Evolutionary conservation across 202 grass and related monocot species (phyloP).

Genomic region (Sporobolus alterniflorus): DNA sequence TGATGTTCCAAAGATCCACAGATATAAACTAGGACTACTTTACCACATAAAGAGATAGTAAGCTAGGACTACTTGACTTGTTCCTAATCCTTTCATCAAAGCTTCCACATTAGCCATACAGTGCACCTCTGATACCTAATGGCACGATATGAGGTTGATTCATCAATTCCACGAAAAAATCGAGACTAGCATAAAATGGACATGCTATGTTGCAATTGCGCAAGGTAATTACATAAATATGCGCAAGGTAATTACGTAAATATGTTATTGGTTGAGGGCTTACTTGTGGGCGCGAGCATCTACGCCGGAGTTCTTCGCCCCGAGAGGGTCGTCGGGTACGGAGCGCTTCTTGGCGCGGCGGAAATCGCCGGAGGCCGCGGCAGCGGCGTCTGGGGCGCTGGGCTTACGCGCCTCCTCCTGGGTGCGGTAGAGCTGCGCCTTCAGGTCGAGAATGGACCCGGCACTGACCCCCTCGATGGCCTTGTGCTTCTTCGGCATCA

Average conservation of each 20-base stretch:
- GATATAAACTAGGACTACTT: not conserved
- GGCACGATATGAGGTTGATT: not conserved
- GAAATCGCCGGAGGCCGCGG: slow-evolving; percentile 56
- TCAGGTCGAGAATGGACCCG: slow-evolving; percentile 91
- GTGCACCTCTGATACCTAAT: not conserved
- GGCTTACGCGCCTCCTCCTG: slow-evolving; percentile 84
- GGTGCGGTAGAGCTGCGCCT: slow-evolving; percentile 95
- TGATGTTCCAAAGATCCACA: not conserved
- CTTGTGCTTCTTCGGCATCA: slow-evolving; percentile 99
- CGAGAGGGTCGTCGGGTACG: slow-evolving; percentile 50
- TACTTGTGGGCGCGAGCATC: slow-evolving; percentile 78
- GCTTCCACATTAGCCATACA: not conserved
- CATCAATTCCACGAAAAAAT: not conserved
- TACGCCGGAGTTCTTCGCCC: slow-evolving; percentile 88
- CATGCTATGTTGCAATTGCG: not conserved
- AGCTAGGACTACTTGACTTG: not conserved
- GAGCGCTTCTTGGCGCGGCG: slow-evolving; percentile 68
- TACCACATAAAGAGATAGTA: not conserved
- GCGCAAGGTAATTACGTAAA: too few species aligned
- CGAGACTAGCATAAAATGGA: not conserved
- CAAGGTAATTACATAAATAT: not conserved
- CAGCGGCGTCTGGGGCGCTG: slow-evolving; percentile 42
- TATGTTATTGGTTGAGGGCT: not conserved
- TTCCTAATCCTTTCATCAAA: not conserved
- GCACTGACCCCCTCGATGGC: slow-evolving; percentile 94